phyloP scores from a whole-genome alignment of 2,329 filamentous ascomycete genomes.

The Phyllosticta capitalensis region DNA sequence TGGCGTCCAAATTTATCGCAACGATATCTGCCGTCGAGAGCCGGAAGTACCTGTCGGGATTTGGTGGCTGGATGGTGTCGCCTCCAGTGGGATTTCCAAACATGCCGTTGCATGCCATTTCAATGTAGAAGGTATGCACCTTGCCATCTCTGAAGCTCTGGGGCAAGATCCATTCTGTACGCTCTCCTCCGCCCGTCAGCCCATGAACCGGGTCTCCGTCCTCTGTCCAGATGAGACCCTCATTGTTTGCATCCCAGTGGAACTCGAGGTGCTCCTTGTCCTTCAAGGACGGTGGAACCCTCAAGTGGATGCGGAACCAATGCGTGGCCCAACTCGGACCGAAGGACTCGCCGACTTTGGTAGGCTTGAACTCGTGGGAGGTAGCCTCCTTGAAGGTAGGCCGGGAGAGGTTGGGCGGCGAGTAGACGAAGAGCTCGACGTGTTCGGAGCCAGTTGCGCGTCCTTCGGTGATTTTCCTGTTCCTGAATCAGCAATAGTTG shows the following conservation, averaged over 20 bases:
- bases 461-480: conserved; percentile 63
- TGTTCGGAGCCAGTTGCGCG: conserved; percentile 58
- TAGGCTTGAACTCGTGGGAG: conserved; percentile 64
- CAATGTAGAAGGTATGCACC: conserved; percentile 83
- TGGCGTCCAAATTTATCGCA: conserved; percentile 76
- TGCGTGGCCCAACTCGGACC: conserved; percentile 96
- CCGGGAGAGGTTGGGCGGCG: conserved; percentile 66
- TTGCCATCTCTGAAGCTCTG: conserved; percentile 72
- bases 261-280: conserved; percentile 82
- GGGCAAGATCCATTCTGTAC: conserved; percentile 85
- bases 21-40: conserved; percentile 75
- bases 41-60: conserved; percentile 71
- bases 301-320: conserved; percentile 84
- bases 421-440: conserved; percentile 79
- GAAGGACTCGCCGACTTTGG: conserved; percentile 68
- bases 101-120: conserved; percentile 99
- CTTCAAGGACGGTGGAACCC: conserved; percentile 61
- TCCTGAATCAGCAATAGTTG: not conserved
- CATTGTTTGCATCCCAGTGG: conserved; percentile 91
- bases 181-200: conserved; percentile 79
- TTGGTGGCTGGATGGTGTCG: conserved; percentile 79
- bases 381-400: conserved; percentile 81
- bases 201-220: conserved; percentile 87
- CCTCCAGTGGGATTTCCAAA: conserved; percentile 85
- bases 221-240: conserved; percentile 88